Conservation (phyloP, 108 stramenopile genomes). For the Asterionellopsis glacialis region DNA sequence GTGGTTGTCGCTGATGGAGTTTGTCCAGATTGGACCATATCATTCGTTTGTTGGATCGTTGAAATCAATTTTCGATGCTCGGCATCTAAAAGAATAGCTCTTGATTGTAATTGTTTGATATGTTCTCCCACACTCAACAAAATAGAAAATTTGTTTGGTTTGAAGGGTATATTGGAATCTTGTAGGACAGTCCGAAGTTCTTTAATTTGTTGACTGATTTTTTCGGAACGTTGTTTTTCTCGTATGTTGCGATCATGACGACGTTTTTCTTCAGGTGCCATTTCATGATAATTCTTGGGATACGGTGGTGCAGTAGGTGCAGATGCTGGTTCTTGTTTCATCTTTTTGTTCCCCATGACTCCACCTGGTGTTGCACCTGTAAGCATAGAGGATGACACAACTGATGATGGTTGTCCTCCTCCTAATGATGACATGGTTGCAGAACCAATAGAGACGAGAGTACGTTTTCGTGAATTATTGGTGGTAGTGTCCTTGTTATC, state of each 20-base stretch:
- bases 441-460: neutral
- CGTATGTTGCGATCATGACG: slow-evolving; percentile 77
- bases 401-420: slow-evolving; percentile 9
- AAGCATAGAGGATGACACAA: neutral
- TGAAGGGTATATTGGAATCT: slow-evolving; percentile 74
- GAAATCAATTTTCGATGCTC: slow-evolving; percentile 67
- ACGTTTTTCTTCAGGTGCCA: slow-evolving; percentile 52
- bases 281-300: slow-evolving; percentile 32
- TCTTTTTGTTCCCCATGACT: neutral
- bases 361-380: slow-evolving; percentile 2
- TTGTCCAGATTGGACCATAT: slow-evolving; percentile 30
- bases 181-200: slow-evolving; percentile 64
- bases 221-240: slow-evolving; percentile 82
- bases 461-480: neutral
- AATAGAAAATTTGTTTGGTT: slow-evolving; percentile 82
- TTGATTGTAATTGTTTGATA: slow-evolving; percentile 63
- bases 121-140: slow-evolving; percentile 77
- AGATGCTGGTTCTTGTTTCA: too few relatives aligned
- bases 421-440: slow-evolving; percentile 6
- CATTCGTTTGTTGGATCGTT: slow-evolving; percentile 59
- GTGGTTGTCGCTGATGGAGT: neutral
- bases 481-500: too few relatives aligned
- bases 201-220: slow-evolving; percentile 75
- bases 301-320: neutral
- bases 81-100: slow-evolving; percentile 61